Base-by-base conservation (phyloP, 192 early-diverging fungal species). In the Coemansia guatemalensis region DNA sequence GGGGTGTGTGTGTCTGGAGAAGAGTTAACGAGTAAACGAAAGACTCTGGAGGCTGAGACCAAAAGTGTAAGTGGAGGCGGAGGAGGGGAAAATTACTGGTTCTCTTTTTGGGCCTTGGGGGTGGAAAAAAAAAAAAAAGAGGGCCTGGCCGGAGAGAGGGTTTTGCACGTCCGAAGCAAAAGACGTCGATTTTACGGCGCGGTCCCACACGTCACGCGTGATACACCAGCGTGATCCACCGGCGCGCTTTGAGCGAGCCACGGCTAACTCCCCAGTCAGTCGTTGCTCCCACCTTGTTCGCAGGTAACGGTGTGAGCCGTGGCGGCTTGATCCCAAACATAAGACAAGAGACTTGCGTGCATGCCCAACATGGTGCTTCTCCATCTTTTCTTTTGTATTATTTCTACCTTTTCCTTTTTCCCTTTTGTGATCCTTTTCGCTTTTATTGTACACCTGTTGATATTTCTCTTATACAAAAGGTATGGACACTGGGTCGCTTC, bases 181-280 rank as follows among this genome's bases (percentile, higher is more conserved):
- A 44, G 39, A 3, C 39, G 39, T 17, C 17, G 14, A 44, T 44
- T 44, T 44, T 44, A 44, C 39, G 39, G 39, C 39, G 39, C 39
- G 39, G 39, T 44, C 39, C 39, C 39, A 17, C 39, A 44, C 9
- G 54, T 12, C 54, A 56, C 54, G 54, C 54, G 39, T 44, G 39
- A 44, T 12, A 12, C 18, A 26, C 53, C 26, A 30, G n/a, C 32
- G 26, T 30, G 24, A 55, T 24, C 53, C 25, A 8, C 11, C 35
- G 6, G 35, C 35, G 35, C 35, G 35, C 9, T 39, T 39, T 39
- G 4, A 11, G 11, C 35, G 9, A 39, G 35, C 35, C 35, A 39
- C 9, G 35, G 35, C 35, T 39, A 39, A 39, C 35, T 8, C 1
- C 1, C 6, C 35, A 7, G 8, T 39, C 9, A 11, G 39, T 35